Evolutionary conservation across 345 rosid species (phyloP), one percentile per base, ranked within the genome.

Genomic region (Erucastrum elatum): DNA sequence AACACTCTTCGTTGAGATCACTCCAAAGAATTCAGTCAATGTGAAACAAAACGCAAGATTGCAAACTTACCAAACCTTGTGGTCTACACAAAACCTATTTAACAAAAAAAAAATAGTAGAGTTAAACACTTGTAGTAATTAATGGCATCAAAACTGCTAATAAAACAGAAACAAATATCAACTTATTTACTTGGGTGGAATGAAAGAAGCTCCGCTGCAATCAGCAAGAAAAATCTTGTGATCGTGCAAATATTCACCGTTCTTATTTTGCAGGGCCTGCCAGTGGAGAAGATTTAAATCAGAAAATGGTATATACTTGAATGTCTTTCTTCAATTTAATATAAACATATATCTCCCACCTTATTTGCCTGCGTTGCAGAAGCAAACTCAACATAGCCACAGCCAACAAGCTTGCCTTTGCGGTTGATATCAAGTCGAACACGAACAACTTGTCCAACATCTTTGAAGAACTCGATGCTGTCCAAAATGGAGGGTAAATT

Each of bases 31-130:
- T 59, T 25, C 63, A 25, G 41, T 4, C 66, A 30, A 63, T 31
- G 41, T 63, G 25, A 7, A 62, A 63, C 41, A 64, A 64, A 64
- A 53, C 67, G 33, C 44, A 64, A 64, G n/a, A 33, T 64, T 8
- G 12, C n/a, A 31, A 64, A 33, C 67, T 64, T 59, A 59, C 64
- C 64, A 60, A 60, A 60, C 34, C 64, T 11, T 60, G 64, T 60
- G 64, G 13, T 60, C 64, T 10, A 60, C 6, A 12, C 64, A 60
- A 60, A 26, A 60, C 33, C 64, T 59, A 59, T 26, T 31, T 31
- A 31, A 64, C 41, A 64, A 33, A 59, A 26, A 8, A 25, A 9
- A 17, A 58, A 55, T 8, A 21, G 27, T 58, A 58, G 63, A 4
- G 63, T 58, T 25, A 58, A 17, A 26, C 30, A 26, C 15, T 59